Evolutionary conservation across 1,284 basidiomycete species (phyloP), one percentile per base, ranked within the genome.

Genomic region (Pseudozyma hubeiensis): DNA sequence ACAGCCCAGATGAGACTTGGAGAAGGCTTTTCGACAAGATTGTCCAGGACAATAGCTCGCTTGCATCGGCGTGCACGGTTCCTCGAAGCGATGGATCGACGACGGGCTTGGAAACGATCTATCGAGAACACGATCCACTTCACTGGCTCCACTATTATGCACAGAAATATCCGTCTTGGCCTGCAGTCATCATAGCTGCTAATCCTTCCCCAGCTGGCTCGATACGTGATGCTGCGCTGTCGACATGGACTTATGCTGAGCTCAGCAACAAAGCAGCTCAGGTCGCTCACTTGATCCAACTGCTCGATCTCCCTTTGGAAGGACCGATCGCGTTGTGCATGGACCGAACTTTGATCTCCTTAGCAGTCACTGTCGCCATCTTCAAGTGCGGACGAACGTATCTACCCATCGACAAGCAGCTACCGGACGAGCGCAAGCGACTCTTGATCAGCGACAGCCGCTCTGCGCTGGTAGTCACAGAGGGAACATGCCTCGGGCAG

Each of bases 311-410:
- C 14, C 61, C 35, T 10, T 29, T 40, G 11, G 87, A 87, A 60
- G 86, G 87, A 48, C 85, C 86, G 13, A 86, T 89, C 4, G 87
- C 87, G n/a, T 81, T 89, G 49, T 89, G 87, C 62, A 86, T 88
- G 82, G 77, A 85, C 52, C 86, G 88, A 17, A 84, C 87, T 49
- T 69, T 86, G 24, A 65, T 84, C 53, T 89, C 88, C 66, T 87
- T 88, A 49, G 76, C 86, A 24, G 85, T 86, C 9, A 84, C 88
- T 64, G 84, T 88, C 47, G 88, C 87, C 9, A 85, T 88, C 37
- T 84, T 88, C 62, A 87, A 87, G 49, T 86, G 88, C 37, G 88
- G 88, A 40, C 88, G 86, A 40, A 88, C 88, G 54, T 89, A 89
- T 30, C 88, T 88, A 50, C 49, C 89, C 87, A 88, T 89, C 58